These are phyloP conservation scores for Termitomyces bulborhizus DNA, from an alignment of 768 basidiomycete genomes.

Conservation along the genomic window DNA sequence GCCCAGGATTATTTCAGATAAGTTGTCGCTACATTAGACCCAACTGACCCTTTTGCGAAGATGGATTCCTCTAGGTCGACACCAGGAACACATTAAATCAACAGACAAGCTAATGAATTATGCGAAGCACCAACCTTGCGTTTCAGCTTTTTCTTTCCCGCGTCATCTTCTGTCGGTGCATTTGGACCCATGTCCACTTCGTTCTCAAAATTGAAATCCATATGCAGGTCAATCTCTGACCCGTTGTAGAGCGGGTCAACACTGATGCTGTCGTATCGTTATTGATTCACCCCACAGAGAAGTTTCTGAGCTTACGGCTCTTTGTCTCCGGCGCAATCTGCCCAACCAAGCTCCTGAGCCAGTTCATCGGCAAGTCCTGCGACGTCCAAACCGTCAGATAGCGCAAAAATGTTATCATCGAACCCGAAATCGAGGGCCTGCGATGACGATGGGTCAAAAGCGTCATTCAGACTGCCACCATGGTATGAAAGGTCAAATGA, in stretches of 20 bases:
- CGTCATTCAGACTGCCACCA: conserved; percentile 23
- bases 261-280: not conserved
- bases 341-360: conserved; percentile 74
- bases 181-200: not conserved
- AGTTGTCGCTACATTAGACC: not conserved
- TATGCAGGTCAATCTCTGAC: conserved; percentile 9
- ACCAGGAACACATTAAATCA: not conserved
- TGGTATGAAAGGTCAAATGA: conserved; percentile 62
- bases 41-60: not conserved
- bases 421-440: conserved; percentile 43
- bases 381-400: conserved; percentile 50
- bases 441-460: conserved; percentile 45
- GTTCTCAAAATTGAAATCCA: conserved; percentile 22
- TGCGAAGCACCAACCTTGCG: not conserved
- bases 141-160: not conserved
- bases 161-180: not conserved
- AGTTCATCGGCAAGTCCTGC: conserved; percentile 68
- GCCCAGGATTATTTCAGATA: not conserved
- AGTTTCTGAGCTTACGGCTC: conserved; percentile 11
- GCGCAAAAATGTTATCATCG: conserved; percentile 46
- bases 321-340: conserved; percentile 23
- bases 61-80: not conserved
- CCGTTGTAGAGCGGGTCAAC: not conserved
- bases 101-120: too few relatives aligned
- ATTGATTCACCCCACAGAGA: not conserved